phyloP scores from a whole-genome alignment of 1,284 basidiomycete genomes.

The Paramarasmius palmivorus region DNA sequence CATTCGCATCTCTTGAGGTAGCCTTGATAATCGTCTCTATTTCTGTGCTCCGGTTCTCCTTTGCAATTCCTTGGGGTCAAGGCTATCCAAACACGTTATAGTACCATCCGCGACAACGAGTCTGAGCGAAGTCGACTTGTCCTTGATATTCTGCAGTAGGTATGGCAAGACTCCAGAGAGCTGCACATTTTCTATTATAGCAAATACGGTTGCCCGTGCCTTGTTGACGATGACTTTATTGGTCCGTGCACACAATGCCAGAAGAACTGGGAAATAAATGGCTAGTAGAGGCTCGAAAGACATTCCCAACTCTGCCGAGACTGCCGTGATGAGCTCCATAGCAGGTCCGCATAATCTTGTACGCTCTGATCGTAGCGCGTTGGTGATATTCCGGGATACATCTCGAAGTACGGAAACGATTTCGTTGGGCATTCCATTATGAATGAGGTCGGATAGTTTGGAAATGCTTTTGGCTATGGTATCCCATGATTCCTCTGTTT shows the following conservation, averaged over 20 bases:
- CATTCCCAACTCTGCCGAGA: constrained; percentile 58
- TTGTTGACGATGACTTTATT: constrained; percentile 80
- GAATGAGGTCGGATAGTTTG: constrained; percentile 55
- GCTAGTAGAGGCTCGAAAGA: constrained; percentile 72
- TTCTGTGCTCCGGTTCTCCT: constrained; percentile 59
- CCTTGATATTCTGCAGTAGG: constrained; percentile 60
- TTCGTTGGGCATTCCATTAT: constrained; percentile 57
- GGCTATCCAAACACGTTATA: constrained; percentile 66
- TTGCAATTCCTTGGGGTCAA: constrained; percentile 77
- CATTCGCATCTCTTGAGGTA: constrained; percentile 74
- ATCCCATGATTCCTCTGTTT: constrained; percentile 87
- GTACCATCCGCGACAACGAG: constrained; percentile 65
- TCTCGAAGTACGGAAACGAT: constrained; percentile 55
- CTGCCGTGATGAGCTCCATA: constrained; percentile 59
- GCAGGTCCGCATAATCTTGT: constrained; percentile 75
- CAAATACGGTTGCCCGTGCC: constrained; percentile 57
- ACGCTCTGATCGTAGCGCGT: constrained; percentile 73
- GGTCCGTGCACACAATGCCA: constrained; percentile 71
- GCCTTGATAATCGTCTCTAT: constrained; percentile 71
- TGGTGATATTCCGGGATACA: constrained; percentile 57
- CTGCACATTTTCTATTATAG: constrained; percentile 70
- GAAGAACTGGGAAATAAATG: constrained; percentile 67
- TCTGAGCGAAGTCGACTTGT: constrained; percentile 71
- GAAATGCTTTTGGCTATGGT: constrained; percentile 59
- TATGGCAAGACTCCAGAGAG: constrained; percentile 67